These are phyloP conservation scores for Martensiomyces pterosporus DNA, from an alignment of 192 early-diverging fungal species.

Conservation along the genomic window DNA sequence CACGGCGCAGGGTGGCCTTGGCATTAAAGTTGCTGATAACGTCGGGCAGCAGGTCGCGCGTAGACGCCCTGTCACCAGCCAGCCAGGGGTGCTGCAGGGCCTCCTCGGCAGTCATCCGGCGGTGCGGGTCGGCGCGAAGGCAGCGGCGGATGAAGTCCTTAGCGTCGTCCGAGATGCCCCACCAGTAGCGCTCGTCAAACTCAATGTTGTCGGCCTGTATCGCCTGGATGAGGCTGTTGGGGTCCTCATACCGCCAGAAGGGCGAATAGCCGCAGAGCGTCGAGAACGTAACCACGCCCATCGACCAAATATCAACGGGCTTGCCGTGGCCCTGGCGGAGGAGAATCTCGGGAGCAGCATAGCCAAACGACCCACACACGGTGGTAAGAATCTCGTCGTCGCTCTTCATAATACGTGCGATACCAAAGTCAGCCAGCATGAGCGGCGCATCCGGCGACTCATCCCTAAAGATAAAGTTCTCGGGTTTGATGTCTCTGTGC, in stretches of 20 bases:
- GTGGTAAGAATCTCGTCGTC: conserved; percentile 69
- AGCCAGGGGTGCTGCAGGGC: conserved; percentile 87
- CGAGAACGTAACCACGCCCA: conserved; percentile 89
- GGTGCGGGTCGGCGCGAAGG: conserved; percentile 62
- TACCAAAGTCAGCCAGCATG: conserved; percentile 86
- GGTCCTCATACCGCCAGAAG: conserved; percentile 59
- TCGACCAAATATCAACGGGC: conserved; percentile 91
- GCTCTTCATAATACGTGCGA: conserved; percentile 60
- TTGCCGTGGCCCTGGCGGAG: conserved; percentile 78
- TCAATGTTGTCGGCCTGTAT: conserved; percentile 63
- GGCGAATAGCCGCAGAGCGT: conserved; percentile 82
- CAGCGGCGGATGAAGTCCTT: conserved; percentile 66
- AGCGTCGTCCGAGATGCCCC: conserved; percentile 78
- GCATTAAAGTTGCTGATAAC: conserved; percentile 68
- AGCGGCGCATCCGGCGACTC: conserved; percentile 60
- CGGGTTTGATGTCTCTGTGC: conserved; percentile 82
- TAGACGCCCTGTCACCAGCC: conserved; percentile 53
- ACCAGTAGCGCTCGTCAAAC: conserved; percentile 73
- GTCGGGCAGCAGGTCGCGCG: conserved; percentile 79
- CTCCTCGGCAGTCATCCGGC: conserved; percentile 74
- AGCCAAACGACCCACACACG: conserved; percentile 84
- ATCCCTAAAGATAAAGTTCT: conserved; percentile 80
- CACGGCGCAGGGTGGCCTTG: conserved; percentile 42
- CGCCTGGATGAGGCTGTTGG: conserved; percentile 53
- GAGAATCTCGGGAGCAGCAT: conserved; percentile 85